These are phyloP conservation scores for Claviceps lovelessii DNA, from an alignment of 2,329 filamentous ascomycete species.

Conservation along the genomic window DNA sequence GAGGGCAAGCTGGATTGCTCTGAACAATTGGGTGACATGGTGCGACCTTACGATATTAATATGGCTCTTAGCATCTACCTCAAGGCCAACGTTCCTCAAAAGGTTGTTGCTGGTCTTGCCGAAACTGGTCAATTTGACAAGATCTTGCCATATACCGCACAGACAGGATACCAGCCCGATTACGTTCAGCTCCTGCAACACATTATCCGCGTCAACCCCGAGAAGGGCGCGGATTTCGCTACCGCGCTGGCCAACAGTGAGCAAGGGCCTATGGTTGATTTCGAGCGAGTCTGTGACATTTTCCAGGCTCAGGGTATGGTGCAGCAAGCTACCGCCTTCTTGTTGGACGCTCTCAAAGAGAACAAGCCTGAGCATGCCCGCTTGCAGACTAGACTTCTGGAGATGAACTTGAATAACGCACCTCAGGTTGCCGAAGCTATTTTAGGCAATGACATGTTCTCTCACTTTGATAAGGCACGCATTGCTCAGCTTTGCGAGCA, in stretches of 20 bases:
- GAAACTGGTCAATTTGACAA: conserved; percentile 95
- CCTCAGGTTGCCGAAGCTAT: conserved; percentile 97
- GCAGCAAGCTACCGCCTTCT: conserved; percentile 94
- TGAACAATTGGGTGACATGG: conserved; percentile 88
- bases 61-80: conserved; percentile 82
- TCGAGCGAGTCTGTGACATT: conserved; percentile 90
- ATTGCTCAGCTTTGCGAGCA: conserved; percentile 88
- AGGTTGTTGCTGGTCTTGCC: conserved; percentile 88
- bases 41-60: conserved; percentile 76
- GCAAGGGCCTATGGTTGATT: conserved; percentile 72
- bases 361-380: conserved; percentile 89
- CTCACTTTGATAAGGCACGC: conserved; percentile 82
- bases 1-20: conserved; percentile 94
- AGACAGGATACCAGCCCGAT: conserved; percentile 84
- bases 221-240: conserved; percentile 91
- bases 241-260: conserved; percentile 83
- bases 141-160: conserved; percentile 79
- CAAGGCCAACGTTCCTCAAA: conserved; percentile 78
- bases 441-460: conserved; percentile 96
- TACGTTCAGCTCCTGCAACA: conserved; percentile 86
- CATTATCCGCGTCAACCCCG: conserved; percentile 78
- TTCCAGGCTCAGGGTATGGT: conserved; percentile 98
- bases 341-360: conserved; percentile 87
- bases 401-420: conserved; percentile 96
- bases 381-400: conserved; percentile 83